These are phyloP conservation scores for Claviceps digitariae DNA, from an alignment of 2,329 filamentous ascomycete genomes.

Conservation along the genomic window DNA sequence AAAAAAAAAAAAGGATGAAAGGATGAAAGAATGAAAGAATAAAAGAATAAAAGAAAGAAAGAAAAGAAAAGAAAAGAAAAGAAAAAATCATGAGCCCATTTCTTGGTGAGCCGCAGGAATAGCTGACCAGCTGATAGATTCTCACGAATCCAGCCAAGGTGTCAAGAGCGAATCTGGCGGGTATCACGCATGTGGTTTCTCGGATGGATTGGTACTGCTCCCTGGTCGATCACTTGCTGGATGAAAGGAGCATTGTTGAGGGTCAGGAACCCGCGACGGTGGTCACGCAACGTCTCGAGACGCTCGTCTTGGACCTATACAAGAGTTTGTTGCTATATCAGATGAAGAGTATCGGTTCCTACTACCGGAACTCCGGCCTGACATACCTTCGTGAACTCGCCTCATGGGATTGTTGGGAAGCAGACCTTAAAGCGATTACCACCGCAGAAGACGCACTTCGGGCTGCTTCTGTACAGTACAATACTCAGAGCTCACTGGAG, in stretches of 20 bases:
- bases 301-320: slow-evolving; percentile 6
- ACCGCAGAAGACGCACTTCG: slow-evolving; percentile 5
- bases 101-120: not conserved
- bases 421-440: slow-evolving; percentile 4
- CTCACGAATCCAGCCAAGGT: slow-evolving; percentile 7
- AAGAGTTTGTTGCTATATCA: slow-evolving; percentile 7
- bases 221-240: slow-evolving; percentile 6
- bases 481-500: slow-evolving; percentile 6
- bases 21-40: too few relatives aligned
- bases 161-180: slow-evolving; percentile 5
- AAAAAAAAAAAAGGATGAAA: too few relatives aligned
- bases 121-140: slow-evolving; percentile 4
- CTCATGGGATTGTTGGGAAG: slow-evolving; percentile 5
- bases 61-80: too few relatives aligned
- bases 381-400: slow-evolving; percentile 7
- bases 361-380: slow-evolving; percentile 6
- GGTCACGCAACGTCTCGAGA: slow-evolving; percentile 5
- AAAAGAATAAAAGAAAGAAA: too few relatives aligned
- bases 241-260: slow-evolving; percentile 6
- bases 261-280: slow-evolving; percentile 4
- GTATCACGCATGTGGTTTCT: slow-evolving; percentile 6
- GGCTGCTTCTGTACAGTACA: slow-evolving; percentile 7
- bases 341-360: slow-evolving; percentile 7
- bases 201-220: slow-evolving; percentile 8
- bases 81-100: not conserved